phyloP scores from a whole-genome alignment of 1,139 yeast species.

The Suhomyces bribrorum region DNA sequence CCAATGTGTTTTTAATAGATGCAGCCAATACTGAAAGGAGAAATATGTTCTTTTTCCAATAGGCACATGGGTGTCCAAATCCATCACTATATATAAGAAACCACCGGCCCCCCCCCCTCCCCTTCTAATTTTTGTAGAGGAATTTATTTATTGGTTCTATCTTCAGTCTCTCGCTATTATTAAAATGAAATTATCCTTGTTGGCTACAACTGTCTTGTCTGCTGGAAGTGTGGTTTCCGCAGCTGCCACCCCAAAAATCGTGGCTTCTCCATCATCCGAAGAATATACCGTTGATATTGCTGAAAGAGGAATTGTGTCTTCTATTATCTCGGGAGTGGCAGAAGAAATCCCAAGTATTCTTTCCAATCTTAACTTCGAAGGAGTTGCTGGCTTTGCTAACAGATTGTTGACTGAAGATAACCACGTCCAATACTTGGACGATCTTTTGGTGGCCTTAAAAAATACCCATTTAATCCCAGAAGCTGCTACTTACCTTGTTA shows the following conservation, averaged over 20 bases:
- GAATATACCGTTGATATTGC: slow-evolving; percentile 17
- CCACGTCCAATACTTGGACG: slow-evolving; percentile 28
- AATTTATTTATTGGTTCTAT: neutral
- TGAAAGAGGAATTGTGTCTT: slow-evolving; percentile 25
- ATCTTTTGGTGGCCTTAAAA: slow-evolving; percentile 26
- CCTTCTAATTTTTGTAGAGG: too few species aligned
- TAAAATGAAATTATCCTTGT: slow-evolving; percentile 22
- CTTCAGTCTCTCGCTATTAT: slow-evolving; percentile 9
- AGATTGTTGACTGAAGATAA: slow-evolving; percentile 26
- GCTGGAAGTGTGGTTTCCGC: slow-evolving; percentile 17
- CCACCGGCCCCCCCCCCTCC: neutral
- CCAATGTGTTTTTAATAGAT: slow-evolving; percentile 1
- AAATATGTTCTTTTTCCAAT: neutral
- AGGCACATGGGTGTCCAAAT: too few species aligned
- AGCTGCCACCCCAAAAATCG: slow-evolving; percentile 8
- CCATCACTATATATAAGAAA: too few species aligned
- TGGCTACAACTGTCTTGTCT: slow-evolving; percentile 22
- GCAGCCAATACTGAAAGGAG: slow-evolving; percentile 3
- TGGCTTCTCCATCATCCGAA: slow-evolving; percentile 14
- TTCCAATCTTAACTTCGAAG: slow-evolving; percentile 26
- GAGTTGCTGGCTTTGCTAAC: slow-evolving; percentile 35
- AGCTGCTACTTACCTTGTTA: slow-evolving; percentile 26
- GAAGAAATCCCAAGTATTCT: slow-evolving; percentile 23
- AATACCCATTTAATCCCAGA: slow-evolving; percentile 29
- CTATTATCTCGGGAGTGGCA: slow-evolving; percentile 7